phyloP scores from a whole-genome alignment of 768 basidiomycete species.

The Krasilnikovozyma curviuscula region DNA sequence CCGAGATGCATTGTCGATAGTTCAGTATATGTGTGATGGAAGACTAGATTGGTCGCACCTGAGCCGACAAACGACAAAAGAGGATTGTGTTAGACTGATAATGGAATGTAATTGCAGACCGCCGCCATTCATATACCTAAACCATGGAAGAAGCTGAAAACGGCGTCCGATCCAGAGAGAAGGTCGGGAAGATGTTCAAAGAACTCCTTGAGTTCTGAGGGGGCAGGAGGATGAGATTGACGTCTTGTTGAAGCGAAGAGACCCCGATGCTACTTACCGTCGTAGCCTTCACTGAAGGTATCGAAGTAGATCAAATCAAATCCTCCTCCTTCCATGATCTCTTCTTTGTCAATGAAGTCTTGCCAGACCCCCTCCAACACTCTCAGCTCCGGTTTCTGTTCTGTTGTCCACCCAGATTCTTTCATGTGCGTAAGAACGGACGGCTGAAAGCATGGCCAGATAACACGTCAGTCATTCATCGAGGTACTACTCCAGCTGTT shows the following conservation, averaged over 20 bases:
- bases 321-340: constrained; percentile 43
- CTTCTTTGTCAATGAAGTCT: constrained; percentile 38
- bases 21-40: constrained; percentile 57
- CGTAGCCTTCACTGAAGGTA: constrained; percentile 76
- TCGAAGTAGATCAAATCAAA: constrained; percentile 85
- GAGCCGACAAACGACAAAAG: neutral
- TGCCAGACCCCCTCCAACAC: constrained; percentile 90
- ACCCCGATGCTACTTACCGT: constrained; percentile 29
- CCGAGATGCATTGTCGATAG: constrained; percentile 67
- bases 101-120: constrained; percentile 6
- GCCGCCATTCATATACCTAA: constrained; percentile 68
- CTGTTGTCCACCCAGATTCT: constrained; percentile 47
- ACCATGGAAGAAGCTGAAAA: constrained; percentile 91
- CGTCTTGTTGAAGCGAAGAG: neutral
- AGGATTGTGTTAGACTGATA: neutral
- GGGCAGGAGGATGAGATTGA: neutral
- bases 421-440: constrained; percentile 74
- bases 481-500: no score
- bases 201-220: constrained; percentile 48
- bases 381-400: constrained; percentile 44
- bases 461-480: no score
- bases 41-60: neutral
- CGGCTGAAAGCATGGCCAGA: no score
- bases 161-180: constrained; percentile 49
- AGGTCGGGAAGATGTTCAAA: constrained; percentile 64